Evolutionary conservation across 2,329 filamentous ascomycete species (phyloP).

Genomic region (Xylaria sp.): DNA sequence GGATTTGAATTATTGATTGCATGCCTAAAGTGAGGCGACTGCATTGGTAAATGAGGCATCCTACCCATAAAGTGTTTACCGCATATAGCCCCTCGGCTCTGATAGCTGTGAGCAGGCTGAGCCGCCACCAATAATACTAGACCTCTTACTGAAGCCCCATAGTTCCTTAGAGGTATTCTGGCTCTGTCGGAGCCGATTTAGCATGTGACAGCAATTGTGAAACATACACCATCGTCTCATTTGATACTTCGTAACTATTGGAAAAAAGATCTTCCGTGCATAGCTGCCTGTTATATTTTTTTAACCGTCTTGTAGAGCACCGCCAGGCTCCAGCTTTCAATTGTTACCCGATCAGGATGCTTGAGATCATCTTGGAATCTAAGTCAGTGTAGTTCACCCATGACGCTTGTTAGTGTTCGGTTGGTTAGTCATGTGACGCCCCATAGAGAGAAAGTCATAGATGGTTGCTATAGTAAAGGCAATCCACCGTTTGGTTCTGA

Average conservation of each 20-base stretch:
- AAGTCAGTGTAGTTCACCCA: not conserved
- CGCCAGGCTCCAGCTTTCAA: not conserved
- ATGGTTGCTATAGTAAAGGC: constrained; percentile 1
- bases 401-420: no score
- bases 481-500: constrained; percentile 9
- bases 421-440: not conserved
- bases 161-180: not conserved
- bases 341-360: not conserved
- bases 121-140: not conserved
- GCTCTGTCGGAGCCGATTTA: not conserved
- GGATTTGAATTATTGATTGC: not conserved
- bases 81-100: not conserved
- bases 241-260: not conserved
- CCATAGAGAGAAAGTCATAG: constrained; percentile 1
- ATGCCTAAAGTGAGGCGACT: not conserved
- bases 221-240: not conserved
- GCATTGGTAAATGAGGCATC: not conserved
- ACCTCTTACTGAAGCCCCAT: not conserved
- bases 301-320: not conserved
- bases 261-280: not conserved
- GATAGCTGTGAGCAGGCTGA: not conserved
- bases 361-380: not conserved
- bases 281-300: not conserved
- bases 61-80: not conserved
- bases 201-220: not conserved